Evolutionary conservation across 2,329 filamentous ascomycete species (phyloP).

Genomic region (Aspergillus sp.): DNA sequence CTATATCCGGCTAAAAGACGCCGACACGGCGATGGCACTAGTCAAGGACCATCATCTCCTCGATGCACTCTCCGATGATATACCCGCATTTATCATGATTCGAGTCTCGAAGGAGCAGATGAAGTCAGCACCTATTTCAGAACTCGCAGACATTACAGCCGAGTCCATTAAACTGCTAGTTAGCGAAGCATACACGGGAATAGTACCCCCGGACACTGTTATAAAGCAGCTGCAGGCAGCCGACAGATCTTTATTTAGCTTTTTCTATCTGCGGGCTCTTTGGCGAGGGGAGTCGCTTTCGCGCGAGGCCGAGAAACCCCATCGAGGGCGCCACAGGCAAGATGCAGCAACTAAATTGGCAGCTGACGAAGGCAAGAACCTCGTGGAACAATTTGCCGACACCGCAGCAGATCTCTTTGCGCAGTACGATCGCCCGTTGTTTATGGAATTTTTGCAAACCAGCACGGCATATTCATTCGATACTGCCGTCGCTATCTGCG

Average conservation of each 20-base stretch:
- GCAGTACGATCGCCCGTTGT: slow-evolving; percentile 71
- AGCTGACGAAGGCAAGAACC: slow-evolving; percentile 58
- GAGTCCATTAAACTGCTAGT: slow-evolving; percentile 86
- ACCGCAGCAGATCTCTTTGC: slow-evolving; percentile 84
- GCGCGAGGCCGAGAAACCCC: slow-evolving; percentile 33
- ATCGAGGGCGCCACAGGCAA: slow-evolving; percentile 35
- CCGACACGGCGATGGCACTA: slow-evolving; percentile 80
- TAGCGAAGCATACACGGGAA: slow-evolving; percentile 85
- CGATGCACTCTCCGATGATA: slow-evolving; percentile 84
- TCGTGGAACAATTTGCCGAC: slow-evolving; percentile 86
- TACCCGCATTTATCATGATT: slow-evolving; percentile 82
- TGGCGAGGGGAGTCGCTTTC: slow-evolving; percentile 73
- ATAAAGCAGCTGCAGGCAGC: slow-evolving; percentile 72
- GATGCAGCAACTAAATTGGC: slow-evolving; percentile 50
- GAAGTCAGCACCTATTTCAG: slow-evolving; percentile 62
- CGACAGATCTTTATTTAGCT: slow-evolving; percentile 72
- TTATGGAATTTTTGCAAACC: slow-evolving; percentile 84
- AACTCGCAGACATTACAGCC: slow-evolving; percentile 75
- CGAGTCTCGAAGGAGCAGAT: slow-evolving; percentile 74
- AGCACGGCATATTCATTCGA: slow-evolving; percentile 90
- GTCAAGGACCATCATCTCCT: slow-evolving; percentile 89
- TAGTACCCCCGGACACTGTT: slow-evolving; percentile 75
- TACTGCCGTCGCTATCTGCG: slow-evolving; percentile 69
- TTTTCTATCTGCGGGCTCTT: slow-evolving; percentile 84
- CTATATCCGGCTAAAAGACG: slow-evolving; percentile 89